Evolutionary conservation across 2,329 filamentous ascomycete genomes (phyloP), one percentile per base, ranked within the genome.

Genomic region (Saccharata proteae): DNA sequence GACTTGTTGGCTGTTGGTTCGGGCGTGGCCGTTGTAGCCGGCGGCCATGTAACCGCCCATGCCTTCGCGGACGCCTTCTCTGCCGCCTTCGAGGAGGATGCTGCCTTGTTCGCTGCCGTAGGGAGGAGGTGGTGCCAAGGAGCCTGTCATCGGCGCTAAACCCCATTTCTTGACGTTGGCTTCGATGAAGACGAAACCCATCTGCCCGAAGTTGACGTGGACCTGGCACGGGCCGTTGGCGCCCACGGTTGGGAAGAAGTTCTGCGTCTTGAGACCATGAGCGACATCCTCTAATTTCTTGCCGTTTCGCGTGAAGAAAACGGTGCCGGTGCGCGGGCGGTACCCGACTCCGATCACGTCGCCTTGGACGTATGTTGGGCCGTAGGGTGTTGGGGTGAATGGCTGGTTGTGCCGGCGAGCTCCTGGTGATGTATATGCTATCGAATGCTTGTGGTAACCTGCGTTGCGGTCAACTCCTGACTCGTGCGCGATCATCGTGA

Each of bases 111-210:
- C 90, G 40, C 84, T 93, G 28, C 90, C 90, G 51, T 98, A 98
- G 2, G 90, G 90, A 30, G 90, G 90, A 25, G 90, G 90, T 11
- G 90, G 90, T 16, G 90, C 90, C 37, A 98, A 67, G 48, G 84
- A 93, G 37, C 90, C 90, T 2, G 84, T 94, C 71, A 92, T 92
- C 4, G 90, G 90, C 28, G 90, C 90, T 34, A 98, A 65, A 2
- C 90, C 90, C 90, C 90, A 98, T 66, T 96, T 98, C 74, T 98
- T 98, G 38, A 98, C 90, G 48, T 98, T 98, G 39, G 88, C 90
- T 59, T 98, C 90, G 45, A 98, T 96, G 51, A 96, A 98, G 29
- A 98, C 90, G 51, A 96, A 98, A 19, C 90, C 90, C 49, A 90
- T 83, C 54, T 98, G 90, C 6, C 90, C 90, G 54, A 98, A 92